Conservation (phyloP, 75 land plant species). For the Pinus albicaulis region DNA sequence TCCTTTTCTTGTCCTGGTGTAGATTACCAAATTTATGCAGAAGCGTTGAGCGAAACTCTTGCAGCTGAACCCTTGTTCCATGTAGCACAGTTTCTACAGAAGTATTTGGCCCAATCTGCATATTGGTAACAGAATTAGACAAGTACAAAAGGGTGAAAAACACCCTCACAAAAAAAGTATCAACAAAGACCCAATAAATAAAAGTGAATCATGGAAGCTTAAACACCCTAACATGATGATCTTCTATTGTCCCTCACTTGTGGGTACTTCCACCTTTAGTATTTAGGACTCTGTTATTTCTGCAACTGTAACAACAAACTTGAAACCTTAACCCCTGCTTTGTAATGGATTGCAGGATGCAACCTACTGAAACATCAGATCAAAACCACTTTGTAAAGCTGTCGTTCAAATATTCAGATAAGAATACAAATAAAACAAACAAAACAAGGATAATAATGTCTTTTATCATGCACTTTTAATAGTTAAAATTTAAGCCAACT, state of each 20-base stretch:
- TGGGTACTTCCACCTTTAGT: not conserved
- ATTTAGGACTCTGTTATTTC: not conserved
- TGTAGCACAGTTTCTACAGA: slow-evolving; percentile 16
- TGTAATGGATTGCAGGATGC: not conserved
- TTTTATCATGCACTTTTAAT: too few species aligned
- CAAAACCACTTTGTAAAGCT: too few species aligned
- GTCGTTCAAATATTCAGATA: too few species aligned
- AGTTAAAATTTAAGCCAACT: not conserved
- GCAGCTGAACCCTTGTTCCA: slow-evolving; percentile 20
- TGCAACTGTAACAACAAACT: not conserved
- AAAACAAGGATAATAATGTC: not conserved
- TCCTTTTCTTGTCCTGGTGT: slow-evolving; percentile 6
- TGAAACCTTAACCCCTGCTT: not conserved
- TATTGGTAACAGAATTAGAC: not conserved
- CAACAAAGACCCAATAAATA: not conserved
- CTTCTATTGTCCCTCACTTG: not conserved
- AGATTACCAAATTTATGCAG: slow-evolving; percentile 10
- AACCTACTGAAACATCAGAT: too few species aligned
- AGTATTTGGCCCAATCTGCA: slow-evolving; percentile 23
- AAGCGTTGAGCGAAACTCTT: slow-evolving; percentile 18
- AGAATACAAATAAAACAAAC: not conserved
- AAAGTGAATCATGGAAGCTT: not conserved
- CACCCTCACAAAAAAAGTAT: not conserved
- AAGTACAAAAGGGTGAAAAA: not conserved
- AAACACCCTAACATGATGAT: not conserved